These are phyloP conservation scores for Bruguiera hainesii DNA, from an alignment of 441 rosid genomes.

Conservation along the genomic window DNA sequence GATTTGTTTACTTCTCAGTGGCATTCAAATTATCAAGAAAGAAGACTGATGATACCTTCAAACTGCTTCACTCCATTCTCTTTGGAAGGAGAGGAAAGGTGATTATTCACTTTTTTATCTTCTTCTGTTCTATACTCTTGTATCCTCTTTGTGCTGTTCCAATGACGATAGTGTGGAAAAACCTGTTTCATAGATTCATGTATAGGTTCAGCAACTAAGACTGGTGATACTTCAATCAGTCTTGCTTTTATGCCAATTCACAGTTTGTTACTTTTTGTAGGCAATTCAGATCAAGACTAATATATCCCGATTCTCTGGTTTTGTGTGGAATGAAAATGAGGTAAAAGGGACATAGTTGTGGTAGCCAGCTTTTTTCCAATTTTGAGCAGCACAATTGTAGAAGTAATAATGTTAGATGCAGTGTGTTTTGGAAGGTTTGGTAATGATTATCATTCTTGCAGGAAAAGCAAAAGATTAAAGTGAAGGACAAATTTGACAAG, in stretches of 20 bases:
- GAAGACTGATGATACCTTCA: conserved; percentile 78
- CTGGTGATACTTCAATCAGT: neutral
- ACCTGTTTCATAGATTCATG: too few relatives aligned
- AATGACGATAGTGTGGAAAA: too few relatives aligned
- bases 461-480: conserved; percentile 83
- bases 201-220: neutral
- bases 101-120: conserved; percentile 7
- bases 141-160: too few relatives aligned
- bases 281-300: conserved; percentile 82
- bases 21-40: conserved; percentile 76
- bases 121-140: too few relatives aligned
- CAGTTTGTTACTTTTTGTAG: conserved; percentile 46
- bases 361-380: neutral
- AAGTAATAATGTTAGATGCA: conserved; percentile 1
- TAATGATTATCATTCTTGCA: conserved; percentile 29
- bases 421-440: neutral
- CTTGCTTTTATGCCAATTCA: conserved; percentile 23
- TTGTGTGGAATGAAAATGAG: conserved; percentile 94
- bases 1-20: conserved; percentile 44
- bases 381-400: neutral
- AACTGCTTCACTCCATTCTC: conserved; percentile 69
- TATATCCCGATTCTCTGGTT: conserved; percentile 86
- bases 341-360: conserved; percentile 31
- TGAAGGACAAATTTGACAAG: conserved; percentile 87
- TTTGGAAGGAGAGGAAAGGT: conserved; percentile 95